phyloP scores from a whole-genome alignment of 2,329 filamentous ascomycete genomes.

The Geosmithia flava region DNA sequence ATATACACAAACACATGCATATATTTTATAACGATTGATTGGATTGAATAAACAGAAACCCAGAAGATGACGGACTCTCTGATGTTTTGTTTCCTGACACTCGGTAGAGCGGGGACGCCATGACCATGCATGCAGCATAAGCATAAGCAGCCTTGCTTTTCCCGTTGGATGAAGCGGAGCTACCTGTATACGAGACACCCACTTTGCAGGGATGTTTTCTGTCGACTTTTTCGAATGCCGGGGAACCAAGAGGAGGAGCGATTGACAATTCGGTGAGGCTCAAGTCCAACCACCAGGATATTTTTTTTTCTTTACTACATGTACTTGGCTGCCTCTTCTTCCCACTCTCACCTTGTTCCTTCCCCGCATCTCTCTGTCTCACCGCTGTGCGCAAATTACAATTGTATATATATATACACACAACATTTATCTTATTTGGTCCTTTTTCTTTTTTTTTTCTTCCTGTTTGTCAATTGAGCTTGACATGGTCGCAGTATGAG shows the following conservation, averaged over 20 bases:
- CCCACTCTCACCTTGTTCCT: background rate
- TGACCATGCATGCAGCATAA: background rate
- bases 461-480: background rate
- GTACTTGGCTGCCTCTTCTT: background rate
- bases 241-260: background rate
- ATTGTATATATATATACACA: background rate
- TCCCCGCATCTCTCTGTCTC: background rate
- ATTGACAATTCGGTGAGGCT: background rate
- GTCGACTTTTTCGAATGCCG: background rate
- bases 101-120: background rate
- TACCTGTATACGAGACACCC: too few relatives aligned
- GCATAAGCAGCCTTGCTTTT: background rate
- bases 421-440: background rate
- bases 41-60: background rate
- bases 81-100: too few relatives aligned
- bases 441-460: background rate
- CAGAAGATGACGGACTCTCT: too few relatives aligned
- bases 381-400: background rate
- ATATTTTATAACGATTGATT: background rate
- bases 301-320: background rate
- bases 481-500: background rate
- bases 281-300: background rate
- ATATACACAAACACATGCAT: background rate
- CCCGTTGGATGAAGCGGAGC: background rate
- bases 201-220: background rate